Evolutionary conservation across 164 flowering plant genomes (phyloP).

Genomic region (Umbilicus rupestris): DNA sequence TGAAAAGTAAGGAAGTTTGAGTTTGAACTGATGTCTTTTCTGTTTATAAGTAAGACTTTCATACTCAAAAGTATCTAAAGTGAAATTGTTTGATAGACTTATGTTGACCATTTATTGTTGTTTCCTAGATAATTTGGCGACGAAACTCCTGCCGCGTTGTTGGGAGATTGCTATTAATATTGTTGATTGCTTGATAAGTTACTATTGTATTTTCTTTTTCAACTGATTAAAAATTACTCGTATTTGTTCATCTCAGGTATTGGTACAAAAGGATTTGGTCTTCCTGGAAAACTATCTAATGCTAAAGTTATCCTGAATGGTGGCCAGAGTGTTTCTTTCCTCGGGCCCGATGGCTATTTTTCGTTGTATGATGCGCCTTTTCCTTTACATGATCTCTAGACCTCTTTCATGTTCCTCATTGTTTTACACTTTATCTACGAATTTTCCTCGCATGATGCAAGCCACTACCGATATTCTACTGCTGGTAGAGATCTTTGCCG

Average conservation of each 20-base stretch:
- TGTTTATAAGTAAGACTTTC: too few relatives aligned
- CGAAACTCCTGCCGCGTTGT: too few relatives aligned
- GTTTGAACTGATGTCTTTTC: too few relatives aligned
- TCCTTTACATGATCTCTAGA: background rate
- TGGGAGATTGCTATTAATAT: too few relatives aligned
- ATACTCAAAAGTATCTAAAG: too few relatives aligned
- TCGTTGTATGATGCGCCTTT: slow-evolving; percentile 74
- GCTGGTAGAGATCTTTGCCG: background rate
- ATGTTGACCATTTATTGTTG: background rate
- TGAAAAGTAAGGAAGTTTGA: too few relatives aligned
- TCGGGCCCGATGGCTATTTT: slow-evolving; percentile 91
- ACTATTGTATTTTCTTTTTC: background rate
- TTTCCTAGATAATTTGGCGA: background rate
- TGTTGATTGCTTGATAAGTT: background rate
- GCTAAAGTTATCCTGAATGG: slow-evolving; percentile 80
- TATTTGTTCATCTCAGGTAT: slow-evolving; percentile 27
- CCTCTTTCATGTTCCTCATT: background rate
- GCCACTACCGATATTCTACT: background rate
- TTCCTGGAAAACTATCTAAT: slow-evolving; percentile 57
- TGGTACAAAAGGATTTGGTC: slow-evolving; percentile 42
- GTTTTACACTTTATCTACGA: background rate
- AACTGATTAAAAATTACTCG: background rate
- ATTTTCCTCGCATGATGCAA: background rate
- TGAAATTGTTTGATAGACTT: too few relatives aligned
- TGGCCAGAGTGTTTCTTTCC: slow-evolving; percentile 72